Conservation (phyloP, 1,139 yeast species). For the Tardiomyces digboiensis region DNA sequence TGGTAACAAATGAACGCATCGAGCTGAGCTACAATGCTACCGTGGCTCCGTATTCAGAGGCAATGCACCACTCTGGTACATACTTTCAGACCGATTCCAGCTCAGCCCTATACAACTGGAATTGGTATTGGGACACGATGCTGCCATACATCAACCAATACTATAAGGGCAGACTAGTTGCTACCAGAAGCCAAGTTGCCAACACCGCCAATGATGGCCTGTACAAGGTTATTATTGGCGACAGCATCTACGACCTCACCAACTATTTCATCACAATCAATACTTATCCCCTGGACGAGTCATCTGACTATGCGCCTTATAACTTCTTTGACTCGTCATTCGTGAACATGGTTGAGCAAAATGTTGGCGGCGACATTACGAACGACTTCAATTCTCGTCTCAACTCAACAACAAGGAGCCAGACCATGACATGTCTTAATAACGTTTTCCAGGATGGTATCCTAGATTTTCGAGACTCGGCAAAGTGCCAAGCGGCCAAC, state of each 20-base stretch:
- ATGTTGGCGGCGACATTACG: constrained; percentile 28
- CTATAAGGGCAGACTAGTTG: constrained; percentile 30
- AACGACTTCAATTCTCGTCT: constrained; percentile 9
- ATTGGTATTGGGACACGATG: constrained; percentile 29
- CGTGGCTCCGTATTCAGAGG: constrained; percentile 17
- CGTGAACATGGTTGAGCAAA: constrained; percentile 20
- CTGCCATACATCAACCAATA: constrained; percentile 26
- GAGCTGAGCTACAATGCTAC: constrained; percentile 23
- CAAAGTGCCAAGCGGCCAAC: constrained; percentile 31
- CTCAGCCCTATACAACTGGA: constrained; percentile 25
- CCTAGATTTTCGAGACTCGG: constrained; percentile 29
- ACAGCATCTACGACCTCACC: constrained; percentile 29
- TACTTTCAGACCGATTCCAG: constrained; percentile 14
- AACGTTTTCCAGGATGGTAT: constrained; percentile 27
- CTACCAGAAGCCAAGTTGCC: constrained; percentile 14
- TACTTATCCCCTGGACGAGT: constrained; percentile 11
- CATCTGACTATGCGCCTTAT: constrained; percentile 17
- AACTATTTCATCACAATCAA: constrained; percentile 26
- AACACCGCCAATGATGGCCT: constrained; percentile 15
- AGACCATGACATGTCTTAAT: constrained; percentile 27
- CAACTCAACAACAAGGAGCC: constrained; percentile 16
- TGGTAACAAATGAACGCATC: constrained; percentile 25
- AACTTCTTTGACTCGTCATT: constrained; percentile 27
- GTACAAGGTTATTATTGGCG: constrained; percentile 25
- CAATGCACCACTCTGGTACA: constrained; percentile 26